phyloP scores from a whole-genome alignment of 2,329 filamentous ascomycete genomes.

The Colletotrichum echinochloae region DNA sequence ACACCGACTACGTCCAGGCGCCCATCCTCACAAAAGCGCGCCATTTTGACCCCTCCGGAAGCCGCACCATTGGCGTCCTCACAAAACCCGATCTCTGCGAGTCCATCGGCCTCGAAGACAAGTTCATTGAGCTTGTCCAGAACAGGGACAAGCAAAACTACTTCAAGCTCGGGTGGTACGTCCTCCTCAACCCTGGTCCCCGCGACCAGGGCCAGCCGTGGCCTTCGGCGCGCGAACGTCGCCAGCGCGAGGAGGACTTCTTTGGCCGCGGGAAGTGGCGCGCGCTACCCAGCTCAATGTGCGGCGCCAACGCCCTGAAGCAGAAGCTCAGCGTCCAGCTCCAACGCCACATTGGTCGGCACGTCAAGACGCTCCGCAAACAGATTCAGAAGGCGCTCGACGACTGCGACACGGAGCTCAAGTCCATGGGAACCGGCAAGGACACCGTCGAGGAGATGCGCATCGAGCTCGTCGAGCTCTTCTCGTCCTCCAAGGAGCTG shows the following conservation, averaged over 20 bases:
- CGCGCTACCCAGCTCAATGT: slow-evolving; percentile 59
- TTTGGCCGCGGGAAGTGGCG: slow-evolving; percentile 63
- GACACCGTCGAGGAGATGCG: slow-evolving; percentile 67
- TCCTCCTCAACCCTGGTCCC: slow-evolving; percentile 62
- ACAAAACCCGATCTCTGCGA: slow-evolving; percentile 67
- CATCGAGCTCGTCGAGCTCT: slow-evolving; percentile 65
- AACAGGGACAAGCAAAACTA: slow-evolving; percentile 63
- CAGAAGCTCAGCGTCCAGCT: slow-evolving; percentile 63
- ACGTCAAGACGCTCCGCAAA: slow-evolving; percentile 62
- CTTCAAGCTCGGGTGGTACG: slow-evolving; percentile 65
- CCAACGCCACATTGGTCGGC: slow-evolving; percentile 64
- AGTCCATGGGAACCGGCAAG: slow-evolving; percentile 62
- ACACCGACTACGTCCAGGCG: slow-evolving; percentile 66
- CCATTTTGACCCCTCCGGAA: slow-evolving; percentile 62
- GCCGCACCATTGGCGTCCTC: slow-evolving; percentile 63
- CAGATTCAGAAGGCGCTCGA: slow-evolving; percentile 65
- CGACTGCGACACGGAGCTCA: slow-evolving; percentile 62
- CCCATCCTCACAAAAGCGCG: slow-evolving; percentile 64
- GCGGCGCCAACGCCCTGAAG: slow-evolving; percentile 59
- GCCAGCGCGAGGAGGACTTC: slow-evolving; percentile 59
- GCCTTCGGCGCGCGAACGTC: slow-evolving; percentile 56
- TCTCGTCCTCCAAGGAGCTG: slow-evolving; percentile 65
- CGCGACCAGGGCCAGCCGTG: slow-evolving; percentile 58
- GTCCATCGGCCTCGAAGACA: slow-evolving; percentile 64
- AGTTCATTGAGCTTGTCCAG: slow-evolving; percentile 65